Evolutionary conservation across 306 rosid genomes (phyloP), one percentile per base, ranked within the genome.

Genomic region (Gynostemma pentaphyllum): DNA sequence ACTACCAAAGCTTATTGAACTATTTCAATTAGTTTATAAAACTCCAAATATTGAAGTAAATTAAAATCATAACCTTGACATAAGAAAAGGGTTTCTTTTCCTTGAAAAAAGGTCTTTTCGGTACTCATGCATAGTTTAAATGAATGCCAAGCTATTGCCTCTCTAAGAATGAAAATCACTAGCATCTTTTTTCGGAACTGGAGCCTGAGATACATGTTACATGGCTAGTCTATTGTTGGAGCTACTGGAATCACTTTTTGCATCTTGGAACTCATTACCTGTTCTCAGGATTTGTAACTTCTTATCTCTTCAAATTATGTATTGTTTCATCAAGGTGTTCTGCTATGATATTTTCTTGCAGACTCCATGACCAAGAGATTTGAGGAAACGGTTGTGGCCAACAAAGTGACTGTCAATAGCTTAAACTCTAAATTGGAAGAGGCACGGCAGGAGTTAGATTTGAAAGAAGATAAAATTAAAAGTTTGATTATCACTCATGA

Each of bases 381-480:
- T 61, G 88, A 84, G 69, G 84, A 81, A 70, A 73, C 80, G 39
- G 46, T 86, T 40, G 71, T 78, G 42, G 66, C 83, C 61, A 81
- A 75, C 79, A 79, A 75, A 74, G 65, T 78, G 78, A 72, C 68
- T 37, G 66, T 78, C 30, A 95, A 92, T 71, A 81, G 67, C 69
- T 69, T 92, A 80, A 83, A 78, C 74, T 68, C 80, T 63, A 82
- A 73, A 70, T 62, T 87, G 82, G 81, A 56, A 53, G 87, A 78
- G 80, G 74, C 74, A 69, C 82, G 70, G 19, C 75, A 73, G 70
- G 86, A 83, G 70, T 66, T 82, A 61, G 71, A 83, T 67, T 73
- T 55, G 41, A 90, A 85, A 80, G 87, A 83, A 63, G 87, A 85
- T 53, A 85, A 85, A 73, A 80, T 85, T 68, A 64, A 21, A 61